Evolutionary conservation across 2,329 filamentous ascomycete genomes (phyloP).

Genomic region (Anisogramma anomala): DNA sequence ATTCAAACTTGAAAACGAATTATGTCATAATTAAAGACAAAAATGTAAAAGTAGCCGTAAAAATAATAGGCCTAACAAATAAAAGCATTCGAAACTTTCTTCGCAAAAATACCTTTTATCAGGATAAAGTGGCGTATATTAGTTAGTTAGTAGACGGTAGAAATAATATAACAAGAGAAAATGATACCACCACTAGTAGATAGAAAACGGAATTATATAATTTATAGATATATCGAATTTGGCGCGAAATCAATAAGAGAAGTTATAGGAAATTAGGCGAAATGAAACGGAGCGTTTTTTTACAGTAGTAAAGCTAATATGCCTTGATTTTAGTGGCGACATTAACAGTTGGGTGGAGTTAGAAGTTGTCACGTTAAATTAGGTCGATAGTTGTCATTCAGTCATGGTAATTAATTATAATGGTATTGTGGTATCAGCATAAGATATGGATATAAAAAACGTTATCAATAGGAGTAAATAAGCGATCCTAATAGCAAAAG

Average conservation of each 20-base stretch:
- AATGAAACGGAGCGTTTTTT: not conserved
- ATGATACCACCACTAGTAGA: not conserved
- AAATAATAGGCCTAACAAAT: not conserved
- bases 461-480: not conserved
- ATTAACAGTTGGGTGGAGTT: not conserved
- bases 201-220: not conserved
- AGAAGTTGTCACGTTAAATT: not conserved
- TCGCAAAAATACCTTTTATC: not conserved
- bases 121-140: not conserved
- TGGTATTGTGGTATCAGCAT: not conserved
- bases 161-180: not conserved
- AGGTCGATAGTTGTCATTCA: not conserved
- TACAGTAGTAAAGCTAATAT: not conserved
- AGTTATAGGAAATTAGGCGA: not conserved
- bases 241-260: not conserved
- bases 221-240: not conserved
- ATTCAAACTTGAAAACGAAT: conserved; percentile 14
- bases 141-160: not conserved
- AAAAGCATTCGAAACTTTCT: not conserved
- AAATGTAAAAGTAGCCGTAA: not conserved
- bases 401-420: not conserved
- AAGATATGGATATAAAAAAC: not conserved
- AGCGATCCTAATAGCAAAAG: not conserved
- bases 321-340: not conserved
- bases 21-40: conserved; percentile 17